These are phyloP conservation scores for Lachnellula suecica DNA, from an alignment of 2,329 filamentous ascomycete species.

Conservation along the genomic window DNA sequence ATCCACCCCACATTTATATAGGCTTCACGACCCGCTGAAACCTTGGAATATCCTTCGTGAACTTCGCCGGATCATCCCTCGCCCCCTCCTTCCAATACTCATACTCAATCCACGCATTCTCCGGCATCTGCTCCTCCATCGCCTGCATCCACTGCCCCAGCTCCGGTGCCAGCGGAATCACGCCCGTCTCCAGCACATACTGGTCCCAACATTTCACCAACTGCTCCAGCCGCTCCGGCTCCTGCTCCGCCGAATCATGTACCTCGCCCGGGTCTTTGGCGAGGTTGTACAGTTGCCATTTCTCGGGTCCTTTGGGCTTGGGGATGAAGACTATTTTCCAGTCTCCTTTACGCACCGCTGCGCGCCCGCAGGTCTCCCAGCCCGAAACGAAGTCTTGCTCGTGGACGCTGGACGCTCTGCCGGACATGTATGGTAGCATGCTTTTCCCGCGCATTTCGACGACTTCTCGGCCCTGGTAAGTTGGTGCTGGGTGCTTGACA, in stretches of 20 bases:
- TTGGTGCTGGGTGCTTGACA: conserved; percentile 30
- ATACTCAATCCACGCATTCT: conserved; percentile 66
- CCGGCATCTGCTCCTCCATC: conserved; percentile 63
- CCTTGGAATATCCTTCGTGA: conserved; percentile 11
- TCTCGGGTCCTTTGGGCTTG: conserved; percentile 52
- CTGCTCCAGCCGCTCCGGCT: conserved; percentile 44
- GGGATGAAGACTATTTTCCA: conserved; percentile 60
- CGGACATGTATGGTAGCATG: conserved; percentile 43
- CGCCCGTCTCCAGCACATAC: conserved; percentile 58
- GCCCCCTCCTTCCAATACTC: conserved; percentile 61
- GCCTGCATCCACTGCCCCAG: conserved; percentile 58
- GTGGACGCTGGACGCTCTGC: conserved; percentile 41
- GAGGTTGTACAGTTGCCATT: conserved; percentile 58
- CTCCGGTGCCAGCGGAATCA: conserved; percentile 58
- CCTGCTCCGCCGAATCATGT: conserved; percentile 40
- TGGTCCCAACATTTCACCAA: conserved; percentile 55
- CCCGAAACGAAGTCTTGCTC: conserved; percentile 51
- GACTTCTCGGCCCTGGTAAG: conserved; percentile 31
- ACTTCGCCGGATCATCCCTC: conserved; percentile 17
- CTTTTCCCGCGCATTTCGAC: conserved; percentile 35
- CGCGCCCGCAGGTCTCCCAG: conserved; percentile 53
- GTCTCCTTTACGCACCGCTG: conserved; percentile 52
- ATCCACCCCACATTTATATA: no score
- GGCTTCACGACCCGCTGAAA: conserved; percentile 14
- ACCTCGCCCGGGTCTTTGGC: conserved; percentile 50